Evolutionary conservation across 1,284 basidiomycete genomes (phyloP).

Genomic region (Heliocybe sulcata): DNA sequence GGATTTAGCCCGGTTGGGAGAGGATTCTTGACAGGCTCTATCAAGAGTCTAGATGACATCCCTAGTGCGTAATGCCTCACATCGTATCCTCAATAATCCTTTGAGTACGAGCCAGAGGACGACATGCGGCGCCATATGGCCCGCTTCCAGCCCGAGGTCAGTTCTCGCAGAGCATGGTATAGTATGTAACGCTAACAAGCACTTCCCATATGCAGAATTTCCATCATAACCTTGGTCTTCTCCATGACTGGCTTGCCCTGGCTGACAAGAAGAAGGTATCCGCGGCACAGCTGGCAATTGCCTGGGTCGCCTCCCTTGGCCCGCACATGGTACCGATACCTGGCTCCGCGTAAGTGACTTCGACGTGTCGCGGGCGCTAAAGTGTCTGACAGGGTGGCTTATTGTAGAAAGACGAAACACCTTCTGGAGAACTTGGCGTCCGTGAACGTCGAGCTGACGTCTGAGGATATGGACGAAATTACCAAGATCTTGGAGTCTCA

Average conservation of each 20-base stretch:
- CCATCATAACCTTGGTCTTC: conserved; percentile 48
- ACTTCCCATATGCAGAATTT: conserved; percentile 27
- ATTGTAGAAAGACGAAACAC: conserved; percentile 24
- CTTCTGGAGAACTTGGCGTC: conserved; percentile 38
- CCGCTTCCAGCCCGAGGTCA: conserved; percentile 26
- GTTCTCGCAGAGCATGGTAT: neutral
- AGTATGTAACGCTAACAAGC: neutral
- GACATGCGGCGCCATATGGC: conserved; percentile 28
- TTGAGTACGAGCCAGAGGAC: conserved; percentile 11
- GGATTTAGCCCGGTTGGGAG: conserved; percentile 39
- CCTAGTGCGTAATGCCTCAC: conserved; percentile 12
- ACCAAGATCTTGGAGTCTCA: conserved; percentile 17
- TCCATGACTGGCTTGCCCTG: conserved; percentile 37
- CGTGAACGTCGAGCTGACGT: conserved; percentile 32
- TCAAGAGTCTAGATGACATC: conserved; percentile 40
- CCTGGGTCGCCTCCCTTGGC: conserved; percentile 47
- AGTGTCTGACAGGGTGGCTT: neutral
- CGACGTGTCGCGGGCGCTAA: neutral
- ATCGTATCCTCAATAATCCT: neutral
- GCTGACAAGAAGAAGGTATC: conserved; percentile 43
- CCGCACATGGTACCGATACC: conserved; percentile 46
- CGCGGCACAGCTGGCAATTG: conserved; percentile 50
- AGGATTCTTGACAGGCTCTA: conserved; percentile 47
- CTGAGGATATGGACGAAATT: conserved; percentile 31
- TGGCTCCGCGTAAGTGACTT: conserved; percentile 36